Conservation (phyloP, 441 rosid species). For the Eruca vesicaria region DNA sequence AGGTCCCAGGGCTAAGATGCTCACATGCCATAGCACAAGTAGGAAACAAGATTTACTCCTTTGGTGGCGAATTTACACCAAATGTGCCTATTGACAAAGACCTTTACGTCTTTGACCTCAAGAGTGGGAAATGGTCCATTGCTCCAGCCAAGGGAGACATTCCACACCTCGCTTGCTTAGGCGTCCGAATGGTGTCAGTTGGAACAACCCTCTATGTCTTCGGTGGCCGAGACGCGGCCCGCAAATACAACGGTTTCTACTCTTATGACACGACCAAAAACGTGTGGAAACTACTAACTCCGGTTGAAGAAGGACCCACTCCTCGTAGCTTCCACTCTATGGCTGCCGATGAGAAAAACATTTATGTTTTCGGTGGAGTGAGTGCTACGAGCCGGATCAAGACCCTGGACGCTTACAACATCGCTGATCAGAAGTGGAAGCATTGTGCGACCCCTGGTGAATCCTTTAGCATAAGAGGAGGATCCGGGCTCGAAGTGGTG, state of each 20-base stretch:
- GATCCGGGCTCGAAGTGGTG: slow-evolving; percentile 60
- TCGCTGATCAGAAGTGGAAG: too few species aligned
- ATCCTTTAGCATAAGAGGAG: slow-evolving; percentile 58
- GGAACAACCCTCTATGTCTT: slow-evolving; percentile 61
- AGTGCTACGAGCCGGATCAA: slow-evolving; percentile 62
- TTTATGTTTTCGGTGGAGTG: slow-evolving; percentile 82
- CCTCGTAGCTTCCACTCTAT: slow-evolving; percentile 84
- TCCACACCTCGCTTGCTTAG: slow-evolving; percentile 72
- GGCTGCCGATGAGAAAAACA: slow-evolving; percentile 49
- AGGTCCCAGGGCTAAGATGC: slow-evolving; percentile 74
- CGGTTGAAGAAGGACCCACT: slow-evolving; percentile 50
- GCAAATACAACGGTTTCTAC: slow-evolving; percentile 66
- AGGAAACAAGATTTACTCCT: slow-evolving; percentile 60
- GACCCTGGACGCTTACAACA: slow-evolving; percentile 70
- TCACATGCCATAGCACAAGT: slow-evolving; percentile 75
- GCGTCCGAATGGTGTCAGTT: slow-evolving; percentile 67
- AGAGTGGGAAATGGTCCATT: slow-evolving; percentile 57
- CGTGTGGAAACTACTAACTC: slow-evolving; percentile 61
- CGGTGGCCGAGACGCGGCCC: slow-evolving; percentile 73
- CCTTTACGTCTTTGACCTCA: slow-evolving; percentile 62
- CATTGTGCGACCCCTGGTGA: slow-evolving; percentile 52
- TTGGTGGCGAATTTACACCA: slow-evolving; percentile 76
- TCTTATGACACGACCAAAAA: slow-evolving; percentile 56
- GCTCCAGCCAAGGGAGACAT: slow-evolving; percentile 55
- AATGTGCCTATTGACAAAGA: slow-evolving; percentile 78